Evolutionary conservation across 129 eudicot genomes (phyloP), one percentile per base, ranked within the genome.

Genomic region (Silybum marianum): DNA sequence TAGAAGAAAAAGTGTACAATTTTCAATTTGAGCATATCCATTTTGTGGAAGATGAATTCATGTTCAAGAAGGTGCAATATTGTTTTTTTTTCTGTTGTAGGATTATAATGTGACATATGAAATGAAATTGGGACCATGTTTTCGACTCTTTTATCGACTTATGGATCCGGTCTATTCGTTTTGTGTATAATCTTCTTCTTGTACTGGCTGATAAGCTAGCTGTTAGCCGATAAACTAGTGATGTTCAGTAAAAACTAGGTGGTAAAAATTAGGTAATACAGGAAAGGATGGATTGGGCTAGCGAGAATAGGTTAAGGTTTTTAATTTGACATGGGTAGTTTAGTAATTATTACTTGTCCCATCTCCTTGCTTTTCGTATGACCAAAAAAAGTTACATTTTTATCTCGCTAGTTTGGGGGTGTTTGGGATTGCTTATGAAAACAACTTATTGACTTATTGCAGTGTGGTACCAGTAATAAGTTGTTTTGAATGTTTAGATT

Each of bases 81-180:
- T 71, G 10, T 30, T 3, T 18, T 70, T 18, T 32, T 34, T 71
- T 36, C 14, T 67, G 85, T 81, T 68, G 76, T 78, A 78, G 36
- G 78, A 74, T 44, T 63, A 60, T 51, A 80, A 70, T 80, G 83
- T 58, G 77, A 71, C 83, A 68, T 78, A 67, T 67, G 40, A 78
- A 78, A 78, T 78, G 82, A 78, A 68, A 68, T 18, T 44, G 66
- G 75, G 25, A 78, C 82, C 75, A 40, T 74, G 63, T 40, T 46
- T 44, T 14, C 60, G 65, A 74, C 67, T 74, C 66, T 16, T 42
- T 78, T 65, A 38, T 60, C 9, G 68, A 16, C 78, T 75, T 75
- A 75, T 76, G 24, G 44, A 76, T 62, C 36, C 34, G 9, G 16
- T 26, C 44, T 10, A 48, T 51, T 77, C 54, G 38, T 38, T 21